Conservation (phyloP, 352 stramenopile species). For the Globisporangium emineosum region DNA sequence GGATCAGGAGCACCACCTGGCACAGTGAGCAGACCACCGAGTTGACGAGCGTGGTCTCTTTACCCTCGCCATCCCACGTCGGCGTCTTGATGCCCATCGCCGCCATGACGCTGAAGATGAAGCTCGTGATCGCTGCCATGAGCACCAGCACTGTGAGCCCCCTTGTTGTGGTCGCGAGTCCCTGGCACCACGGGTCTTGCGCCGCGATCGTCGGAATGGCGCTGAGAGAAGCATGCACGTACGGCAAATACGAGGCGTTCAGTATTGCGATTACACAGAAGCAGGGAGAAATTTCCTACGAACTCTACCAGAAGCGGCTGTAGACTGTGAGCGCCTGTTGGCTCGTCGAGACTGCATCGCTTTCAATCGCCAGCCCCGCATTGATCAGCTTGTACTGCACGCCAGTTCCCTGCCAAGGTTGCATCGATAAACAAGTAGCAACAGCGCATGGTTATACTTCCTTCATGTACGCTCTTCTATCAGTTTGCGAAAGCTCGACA, state of each 20-base stretch:
- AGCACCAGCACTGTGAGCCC: constrained; percentile 51
- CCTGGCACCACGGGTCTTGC: constrained; percentile 69
- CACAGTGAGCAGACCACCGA: constrained; percentile 50
- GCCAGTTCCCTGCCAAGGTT: constrained; percentile 42
- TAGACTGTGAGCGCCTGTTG: constrained; percentile 27
- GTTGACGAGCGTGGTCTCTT: constrained; percentile 51
- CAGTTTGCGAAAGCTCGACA: not conserved
- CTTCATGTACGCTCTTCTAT: too few relatives aligned
- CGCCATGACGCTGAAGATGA: constrained; percentile 51
- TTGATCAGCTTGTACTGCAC: constrained; percentile 85
- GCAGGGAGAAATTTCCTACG: not conserved
- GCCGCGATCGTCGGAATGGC: constrained; percentile 29
- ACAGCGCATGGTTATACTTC: not conserved
- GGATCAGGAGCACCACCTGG: constrained; percentile 37
- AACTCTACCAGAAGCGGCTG: constrained; percentile 37
- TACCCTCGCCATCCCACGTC: constrained; percentile 70
- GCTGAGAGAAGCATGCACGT: constrained; percentile 17
- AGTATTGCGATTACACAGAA: not conserved
- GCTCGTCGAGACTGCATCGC: constrained; percentile 22
- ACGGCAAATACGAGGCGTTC: not conserved
- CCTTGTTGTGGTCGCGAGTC: constrained; percentile 39
- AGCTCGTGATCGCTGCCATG: constrained; percentile 50
- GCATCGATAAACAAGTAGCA: constrained; percentile 2
- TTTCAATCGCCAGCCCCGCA: constrained; percentile 43
- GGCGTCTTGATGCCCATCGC: constrained; percentile 56